phyloP scores from a whole-genome alignment of 2,329 filamentous ascomycete genomes.

The Botrytis sinoallii region DNA sequence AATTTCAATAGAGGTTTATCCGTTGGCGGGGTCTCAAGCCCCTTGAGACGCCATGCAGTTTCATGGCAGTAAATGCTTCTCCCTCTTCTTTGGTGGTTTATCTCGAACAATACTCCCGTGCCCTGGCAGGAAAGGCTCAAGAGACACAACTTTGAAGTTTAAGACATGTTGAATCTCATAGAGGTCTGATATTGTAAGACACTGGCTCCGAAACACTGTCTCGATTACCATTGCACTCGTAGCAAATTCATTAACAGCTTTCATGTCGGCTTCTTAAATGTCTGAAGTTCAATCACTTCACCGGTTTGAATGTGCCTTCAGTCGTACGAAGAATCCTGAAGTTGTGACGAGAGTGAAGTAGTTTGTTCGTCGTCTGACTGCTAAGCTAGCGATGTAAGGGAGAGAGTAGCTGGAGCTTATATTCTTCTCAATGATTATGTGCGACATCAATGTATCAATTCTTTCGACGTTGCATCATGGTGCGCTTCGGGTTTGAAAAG shows the following conservation, averaged over 20 bases:
- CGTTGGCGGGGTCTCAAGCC: slow-evolving; percentile 18
- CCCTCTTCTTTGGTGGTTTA: neutral
- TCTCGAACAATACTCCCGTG: neutral
- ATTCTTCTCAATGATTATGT: neutral
- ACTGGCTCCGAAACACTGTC: slow-evolving; percentile 3
- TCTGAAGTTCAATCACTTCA: neutral
- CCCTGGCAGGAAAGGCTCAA: neutral
- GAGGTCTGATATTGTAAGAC: slow-evolving; percentile 7
- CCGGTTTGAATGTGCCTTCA: neutral
- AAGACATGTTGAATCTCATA: neutral
- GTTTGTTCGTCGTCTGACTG: neutral
- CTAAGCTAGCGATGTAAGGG: neutral
- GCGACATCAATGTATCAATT: neutral
- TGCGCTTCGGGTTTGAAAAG: neutral
- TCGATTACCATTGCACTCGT: neutral
- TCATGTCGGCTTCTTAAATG: neutral
- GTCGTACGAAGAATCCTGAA: neutral
- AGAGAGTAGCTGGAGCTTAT: neutral
- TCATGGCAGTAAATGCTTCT: slow-evolving; percentile 4
- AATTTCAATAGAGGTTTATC: neutral
- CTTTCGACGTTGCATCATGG: neutral
- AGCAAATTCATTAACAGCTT: neutral
- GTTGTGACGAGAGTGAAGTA: neutral
- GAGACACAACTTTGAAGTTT: neutral
- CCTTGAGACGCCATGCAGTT: slow-evolving; percentile 6